phyloP scores from a whole-genome alignment of 441 rosid species.

The Euphorbia celastroides region DNA sequence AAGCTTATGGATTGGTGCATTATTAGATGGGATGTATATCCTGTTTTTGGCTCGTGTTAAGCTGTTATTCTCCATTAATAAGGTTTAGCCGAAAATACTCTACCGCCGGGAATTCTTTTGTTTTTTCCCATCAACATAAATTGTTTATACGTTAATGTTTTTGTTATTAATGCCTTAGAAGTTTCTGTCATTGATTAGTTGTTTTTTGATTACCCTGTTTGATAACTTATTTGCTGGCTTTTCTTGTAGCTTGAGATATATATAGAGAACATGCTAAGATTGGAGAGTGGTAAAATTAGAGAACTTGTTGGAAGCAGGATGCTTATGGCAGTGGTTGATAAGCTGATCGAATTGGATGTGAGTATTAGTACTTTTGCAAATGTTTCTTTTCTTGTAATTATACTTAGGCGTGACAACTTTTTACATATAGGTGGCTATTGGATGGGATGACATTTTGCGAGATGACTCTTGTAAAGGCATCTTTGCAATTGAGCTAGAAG shows the following conservation, averaged over 20 bases:
- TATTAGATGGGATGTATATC: not conserved
- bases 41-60: not conserved
- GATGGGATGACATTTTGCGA: conserved; percentile 61
- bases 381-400: conserved; percentile 3
- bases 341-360: conserved; percentile 76
- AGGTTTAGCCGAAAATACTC: not conserved
- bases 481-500: conserved; percentile 76
- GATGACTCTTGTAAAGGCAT: conserved; percentile 71
- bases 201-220: not conserved
- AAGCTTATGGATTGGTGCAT: not conserved
- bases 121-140: not conserved
- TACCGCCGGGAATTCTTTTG: not conserved
- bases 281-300: conserved; percentile 66
- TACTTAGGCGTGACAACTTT: not conserved
- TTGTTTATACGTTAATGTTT: too few relatives aligned
- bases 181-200: not conserved
- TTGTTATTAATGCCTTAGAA: not conserved
- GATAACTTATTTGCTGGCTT: not conserved
- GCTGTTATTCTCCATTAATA: not conserved
- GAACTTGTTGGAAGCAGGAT: conserved; percentile 61
- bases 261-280: conserved; percentile 65
- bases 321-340: conserved; percentile 58
- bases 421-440: conserved; percentile 50
- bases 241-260: not conserved
- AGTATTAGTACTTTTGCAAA: conserved; percentile 23